phyloP scores from a whole-genome alignment of 495 filamentous ascomycete genomes.

The Aspergillus indologenus region DNA sequence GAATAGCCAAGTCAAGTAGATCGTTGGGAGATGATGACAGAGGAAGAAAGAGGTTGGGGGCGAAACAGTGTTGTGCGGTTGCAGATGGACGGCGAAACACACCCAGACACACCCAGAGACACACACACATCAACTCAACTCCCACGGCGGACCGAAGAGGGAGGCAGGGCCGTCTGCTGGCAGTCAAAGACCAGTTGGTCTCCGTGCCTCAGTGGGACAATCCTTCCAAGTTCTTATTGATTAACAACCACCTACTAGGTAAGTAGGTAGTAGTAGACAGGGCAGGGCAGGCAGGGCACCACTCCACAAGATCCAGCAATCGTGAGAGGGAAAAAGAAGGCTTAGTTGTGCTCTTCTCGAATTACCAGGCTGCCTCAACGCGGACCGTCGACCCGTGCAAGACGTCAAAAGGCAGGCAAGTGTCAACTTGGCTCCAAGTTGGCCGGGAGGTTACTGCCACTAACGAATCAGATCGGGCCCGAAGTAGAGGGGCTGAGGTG shows the following conservation, averaged over 20 bases:
- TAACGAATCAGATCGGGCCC: slow-evolving; percentile 24
- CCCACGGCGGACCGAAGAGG: neutral
- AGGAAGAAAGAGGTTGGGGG: neutral
- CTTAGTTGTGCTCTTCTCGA: too few relatives aligned
- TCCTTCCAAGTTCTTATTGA: neutral
- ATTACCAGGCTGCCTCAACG: neutral
- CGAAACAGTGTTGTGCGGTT: neutral
- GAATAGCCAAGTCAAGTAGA: neutral
- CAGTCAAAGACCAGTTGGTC: neutral
- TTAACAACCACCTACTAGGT: neutral
- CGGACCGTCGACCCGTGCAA: neutral
- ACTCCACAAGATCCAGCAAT: neutral
- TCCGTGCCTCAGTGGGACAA: neutral
- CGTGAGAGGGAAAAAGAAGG: too few relatives aligned
- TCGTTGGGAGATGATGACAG: neutral
- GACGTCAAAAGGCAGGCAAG: slow-evolving; percentile 5
- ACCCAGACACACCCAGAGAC: too few relatives aligned
- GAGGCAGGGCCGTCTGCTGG: neutral
- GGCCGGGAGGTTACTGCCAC: slow-evolving; percentile 23
- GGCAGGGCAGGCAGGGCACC: neutral
- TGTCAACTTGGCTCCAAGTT: slow-evolving; percentile 23
- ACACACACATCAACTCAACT: too few relatives aligned
- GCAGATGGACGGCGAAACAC: neutral
- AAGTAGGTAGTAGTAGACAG: neutral
- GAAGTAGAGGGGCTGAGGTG: slow-evolving; percentile 11